phyloP scores from a whole-genome alignment of 768 basidiomycete species.

The Termitomyces sp. region DNA sequence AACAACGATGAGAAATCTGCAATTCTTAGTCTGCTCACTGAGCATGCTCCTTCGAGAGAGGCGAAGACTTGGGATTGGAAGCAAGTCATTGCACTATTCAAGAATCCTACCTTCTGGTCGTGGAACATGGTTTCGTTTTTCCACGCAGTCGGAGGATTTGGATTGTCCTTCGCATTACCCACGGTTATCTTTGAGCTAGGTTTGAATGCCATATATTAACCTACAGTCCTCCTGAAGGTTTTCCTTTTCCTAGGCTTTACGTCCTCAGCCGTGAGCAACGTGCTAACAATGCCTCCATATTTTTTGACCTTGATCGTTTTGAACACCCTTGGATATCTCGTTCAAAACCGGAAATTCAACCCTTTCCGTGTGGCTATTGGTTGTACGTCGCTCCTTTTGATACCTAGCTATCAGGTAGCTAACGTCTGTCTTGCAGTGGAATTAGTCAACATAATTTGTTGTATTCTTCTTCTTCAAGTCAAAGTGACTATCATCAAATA shows the following conservation, averaged over 20 bases:
- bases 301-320: constrained; percentile 7
- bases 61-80: constrained; percentile 10
- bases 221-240: neutral
- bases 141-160: constrained; percentile 12
- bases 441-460: constrained; percentile 9
- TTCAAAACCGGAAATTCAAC: constrained; percentile 8
- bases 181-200: constrained; percentile 11
- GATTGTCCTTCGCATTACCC: constrained; percentile 8
- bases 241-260: constrained; percentile 6
- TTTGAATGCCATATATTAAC: neutral
- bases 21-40: neutral
- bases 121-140: constrained; percentile 8
- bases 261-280: constrained; percentile 10
- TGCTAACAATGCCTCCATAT: constrained; percentile 12
- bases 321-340: constrained; percentile 10
- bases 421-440: constrained; percentile 3
- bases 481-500: constrained; percentile 9
- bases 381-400: neutral
- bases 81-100: constrained; percentile 5
- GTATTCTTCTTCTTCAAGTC: constrained; percentile 8
- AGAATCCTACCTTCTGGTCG: constrained; percentile 9
- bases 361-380: constrained; percentile 10
- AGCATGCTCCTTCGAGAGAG: constrained; percentile 7
- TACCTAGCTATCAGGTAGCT: neutral
- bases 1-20: constrained; percentile 5